Percentiles rank a stretch among this genome's conserved stretches.
phyloP scores from a whole-genome alignment of 352 stramenopile genomes.

The Phytophthora pistaciae region DNA sequence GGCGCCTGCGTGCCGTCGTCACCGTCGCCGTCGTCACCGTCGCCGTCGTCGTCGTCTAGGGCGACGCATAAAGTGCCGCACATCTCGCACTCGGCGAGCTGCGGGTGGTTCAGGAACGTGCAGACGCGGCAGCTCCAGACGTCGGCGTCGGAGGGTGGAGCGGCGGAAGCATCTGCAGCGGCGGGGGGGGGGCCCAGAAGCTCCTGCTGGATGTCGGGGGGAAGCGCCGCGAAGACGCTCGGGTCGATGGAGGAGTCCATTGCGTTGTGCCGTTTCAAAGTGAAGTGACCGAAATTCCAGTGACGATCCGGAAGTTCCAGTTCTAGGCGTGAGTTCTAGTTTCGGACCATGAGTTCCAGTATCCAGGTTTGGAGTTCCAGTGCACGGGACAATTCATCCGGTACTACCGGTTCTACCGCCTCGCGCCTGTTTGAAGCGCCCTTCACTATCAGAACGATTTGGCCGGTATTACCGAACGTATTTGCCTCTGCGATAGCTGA shows the following conservation, averaged over 20 bases:
- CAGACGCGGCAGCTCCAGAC: constrained; percentile 79
- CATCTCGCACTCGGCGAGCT: constrained; percentile 77
- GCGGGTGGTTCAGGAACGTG: constrained; percentile 82
- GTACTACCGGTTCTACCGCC: no score
- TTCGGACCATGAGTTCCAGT: no score
- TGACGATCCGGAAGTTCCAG: no score
- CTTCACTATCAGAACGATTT: no score
- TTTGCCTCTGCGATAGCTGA: no score
- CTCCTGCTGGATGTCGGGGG: constrained; percentile 65
- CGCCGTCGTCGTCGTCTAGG: constrained; percentile 5
- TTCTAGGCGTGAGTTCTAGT: no score
- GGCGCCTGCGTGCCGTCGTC: not conserved
- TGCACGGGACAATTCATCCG: no score
- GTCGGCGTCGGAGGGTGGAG: not conserved
- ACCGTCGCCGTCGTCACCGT: no score
- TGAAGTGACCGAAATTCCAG: no score
- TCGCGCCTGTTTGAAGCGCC: no score
- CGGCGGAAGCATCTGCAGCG: not conserved
- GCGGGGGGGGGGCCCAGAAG: constrained; percentile 20
- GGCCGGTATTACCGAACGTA: no score
- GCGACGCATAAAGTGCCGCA: constrained; percentile 59
- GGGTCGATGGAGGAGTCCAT: constrained; percentile 48
- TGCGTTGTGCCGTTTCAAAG: constrained; percentile 26
- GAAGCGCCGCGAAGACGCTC: constrained; percentile 61
- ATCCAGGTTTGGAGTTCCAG: no score